A percentile compares a stretch with the other conserved stretches of the same genome.
Evolutionary conservation across 169 alveolate genomes (phyloP).

Genomic region (Perkinsus olseni): DNA sequence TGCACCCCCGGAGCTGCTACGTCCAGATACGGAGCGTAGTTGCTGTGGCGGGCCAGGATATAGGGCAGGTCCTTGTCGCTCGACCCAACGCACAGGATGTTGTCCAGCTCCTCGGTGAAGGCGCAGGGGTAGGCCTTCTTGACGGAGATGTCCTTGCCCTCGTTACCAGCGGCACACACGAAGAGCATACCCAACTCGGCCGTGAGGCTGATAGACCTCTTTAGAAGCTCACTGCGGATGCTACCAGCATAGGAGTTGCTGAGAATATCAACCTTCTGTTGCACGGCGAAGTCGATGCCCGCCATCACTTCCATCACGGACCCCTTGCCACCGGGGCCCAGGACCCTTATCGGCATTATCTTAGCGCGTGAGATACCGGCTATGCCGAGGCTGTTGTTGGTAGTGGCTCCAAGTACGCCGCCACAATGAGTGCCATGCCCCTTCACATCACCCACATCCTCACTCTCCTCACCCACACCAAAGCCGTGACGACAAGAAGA

Average conservation of each 20-base stretch:
- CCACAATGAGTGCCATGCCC: slow-evolving; percentile 43
- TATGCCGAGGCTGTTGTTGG: slow-evolving; percentile 19
- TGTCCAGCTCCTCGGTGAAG: slow-evolving; percentile 17
- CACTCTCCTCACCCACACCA: neutral
- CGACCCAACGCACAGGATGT: slow-evolving; percentile 30
- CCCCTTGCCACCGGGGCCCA: slow-evolving; percentile 24
- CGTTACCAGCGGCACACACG: slow-evolving; percentile 35
- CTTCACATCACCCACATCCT: slow-evolving; percentile 32
- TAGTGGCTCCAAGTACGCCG: slow-evolving; percentile 34
- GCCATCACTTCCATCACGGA: slow-evolving; percentile 20
- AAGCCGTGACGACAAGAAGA: neutral
- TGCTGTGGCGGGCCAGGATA: slow-evolving; percentile 17
- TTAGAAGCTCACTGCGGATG: slow-evolving; percentile 23
- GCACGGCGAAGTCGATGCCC: slow-evolving; percentile 27
- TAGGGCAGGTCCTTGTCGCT: neutral
- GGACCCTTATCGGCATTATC: slow-evolving; percentile 30
- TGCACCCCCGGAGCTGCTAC: slow-evolving; percentile 38
- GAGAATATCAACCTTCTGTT: slow-evolving; percentile 22
- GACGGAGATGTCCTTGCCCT: slow-evolving; percentile 14
- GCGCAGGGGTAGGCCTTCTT: slow-evolving; percentile 33
- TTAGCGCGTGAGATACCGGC: slow-evolving; percentile 31
- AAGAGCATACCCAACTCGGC: slow-evolving; percentile 31
- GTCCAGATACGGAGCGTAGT: slow-evolving; percentile 32
- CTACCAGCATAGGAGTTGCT: slow-evolving; percentile 30
- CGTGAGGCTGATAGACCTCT: slow-evolving; percentile 3